A percentile compares a stretch with the other conserved stretches of the same genome.
phyloP scores from a whole-genome alignment of 2,329 filamentous ascomycete species.

The Microsporum ferrugineum region DNA sequence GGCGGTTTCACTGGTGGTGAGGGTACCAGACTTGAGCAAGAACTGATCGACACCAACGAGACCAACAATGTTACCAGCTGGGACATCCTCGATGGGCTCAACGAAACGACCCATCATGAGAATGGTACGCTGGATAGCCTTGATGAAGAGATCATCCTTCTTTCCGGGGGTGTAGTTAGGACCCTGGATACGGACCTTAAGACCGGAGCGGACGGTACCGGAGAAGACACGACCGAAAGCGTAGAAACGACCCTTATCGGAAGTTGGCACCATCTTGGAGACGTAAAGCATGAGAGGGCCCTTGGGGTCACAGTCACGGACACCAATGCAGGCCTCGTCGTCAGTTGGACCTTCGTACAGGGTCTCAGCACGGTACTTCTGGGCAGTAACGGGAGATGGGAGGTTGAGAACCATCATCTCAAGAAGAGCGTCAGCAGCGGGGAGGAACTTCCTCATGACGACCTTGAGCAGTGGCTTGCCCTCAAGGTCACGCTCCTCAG shows the following conservation, averaged over 20 bases:
- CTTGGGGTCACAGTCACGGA: conserved; percentile 97
- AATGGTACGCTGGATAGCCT: conserved; percentile 98
- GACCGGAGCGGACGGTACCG: conserved; percentile 91
- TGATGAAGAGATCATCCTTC: conserved; percentile 99
- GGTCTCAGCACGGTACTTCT: conserved; percentile 96
- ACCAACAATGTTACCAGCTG: conserved; percentile 98
- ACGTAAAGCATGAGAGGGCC: conserved; percentile 99
- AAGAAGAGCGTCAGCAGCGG: conserved; percentile 90
- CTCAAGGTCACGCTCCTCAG: conserved; percentile 83
- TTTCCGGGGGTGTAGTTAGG: conserved; percentile 96
- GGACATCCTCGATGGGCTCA: conserved; percentile 97
- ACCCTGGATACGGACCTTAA: conserved; percentile 99
- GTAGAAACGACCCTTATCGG: conserved; percentile 99
- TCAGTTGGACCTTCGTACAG: conserved; percentile 95
- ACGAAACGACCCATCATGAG: conserved; percentile 99
- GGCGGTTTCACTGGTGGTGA: conserved; percentile 91
- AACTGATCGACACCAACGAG: conserved; percentile 99
- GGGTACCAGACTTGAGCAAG: conserved; percentile 99
- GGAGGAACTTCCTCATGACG: conserved; percentile 97
- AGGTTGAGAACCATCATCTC: conserved; percentile 99
- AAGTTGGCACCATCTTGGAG: conserved; percentile 99
- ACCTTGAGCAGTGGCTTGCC: conserved; percentile 97
- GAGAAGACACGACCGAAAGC: conserved; percentile 99
- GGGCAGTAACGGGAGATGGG: conserved; percentile 87
- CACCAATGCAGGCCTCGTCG: conserved; percentile 86